Evolutionary conservation across 108 stramenopile genomes (phyloP).

Genomic region (Skeletonema costatum): DNA sequence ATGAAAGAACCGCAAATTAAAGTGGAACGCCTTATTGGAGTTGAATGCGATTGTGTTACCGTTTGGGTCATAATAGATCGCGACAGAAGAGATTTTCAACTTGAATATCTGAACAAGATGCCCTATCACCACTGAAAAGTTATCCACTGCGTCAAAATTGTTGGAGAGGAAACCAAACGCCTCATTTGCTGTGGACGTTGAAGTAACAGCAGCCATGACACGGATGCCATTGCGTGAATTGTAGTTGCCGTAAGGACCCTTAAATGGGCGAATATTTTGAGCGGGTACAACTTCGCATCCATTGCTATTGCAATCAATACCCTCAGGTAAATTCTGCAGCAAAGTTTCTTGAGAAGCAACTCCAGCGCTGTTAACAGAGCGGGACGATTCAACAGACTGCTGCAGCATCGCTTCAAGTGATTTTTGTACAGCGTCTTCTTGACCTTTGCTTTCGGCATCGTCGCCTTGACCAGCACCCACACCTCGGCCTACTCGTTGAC

Average conservation of each 20-base stretch:
- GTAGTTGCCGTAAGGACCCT: conserved; percentile 47
- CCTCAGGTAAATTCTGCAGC: conserved; percentile 58
- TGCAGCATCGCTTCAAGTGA: conserved; percentile 68
- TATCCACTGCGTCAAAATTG: conserved; percentile 59
- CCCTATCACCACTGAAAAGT: conserved; percentile 67
- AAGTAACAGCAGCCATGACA: conserved; percentile 52
- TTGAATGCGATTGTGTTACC: conserved; percentile 80
- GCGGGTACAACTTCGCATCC: conserved; percentile 76
- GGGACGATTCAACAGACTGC: conserved; percentile 49
- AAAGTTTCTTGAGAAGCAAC: conserved; percentile 49
- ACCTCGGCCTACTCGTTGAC: neutral
- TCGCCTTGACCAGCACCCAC: neutral
- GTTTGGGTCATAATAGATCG: conserved; percentile 73
- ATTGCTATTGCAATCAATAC: conserved; percentile 55
- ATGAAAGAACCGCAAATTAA: conserved; percentile 74
- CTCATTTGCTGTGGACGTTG: conserved; percentile 23
- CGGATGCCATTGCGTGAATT: conserved; percentile 64
- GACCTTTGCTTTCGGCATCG: conserved; percentile 20
- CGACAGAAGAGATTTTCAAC: conserved; percentile 40
- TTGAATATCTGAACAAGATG: conserved; percentile 53
- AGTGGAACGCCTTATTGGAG: conserved; percentile 64
- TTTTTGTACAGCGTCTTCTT: conserved; percentile 54
- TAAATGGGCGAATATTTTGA: conserved; percentile 64
- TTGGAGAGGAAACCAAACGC: conserved; percentile 36
- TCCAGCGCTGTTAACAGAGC: conserved; percentile 51